phyloP scores from a whole-genome alignment of 371 early-diverging fungal genomes.

The Rhizopus arrhizus region DNA sequence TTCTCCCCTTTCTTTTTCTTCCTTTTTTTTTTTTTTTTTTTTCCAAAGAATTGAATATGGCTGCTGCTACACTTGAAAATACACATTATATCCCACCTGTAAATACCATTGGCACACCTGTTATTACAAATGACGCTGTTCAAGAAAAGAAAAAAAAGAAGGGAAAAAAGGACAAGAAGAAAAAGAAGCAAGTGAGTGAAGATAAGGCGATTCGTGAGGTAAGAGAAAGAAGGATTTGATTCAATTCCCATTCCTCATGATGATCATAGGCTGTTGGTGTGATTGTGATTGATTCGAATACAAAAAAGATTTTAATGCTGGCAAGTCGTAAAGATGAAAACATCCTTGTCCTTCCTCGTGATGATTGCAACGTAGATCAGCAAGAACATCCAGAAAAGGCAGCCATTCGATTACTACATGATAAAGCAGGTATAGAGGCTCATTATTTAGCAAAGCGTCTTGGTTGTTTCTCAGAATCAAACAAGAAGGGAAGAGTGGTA shows the following conservation, averaged over 20 bases:
- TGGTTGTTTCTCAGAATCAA: constrained; percentile 44
- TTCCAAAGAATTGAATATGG: constrained; percentile 9
- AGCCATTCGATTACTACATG: constrained; percentile 40
- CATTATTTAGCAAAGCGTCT: constrained; percentile 25
- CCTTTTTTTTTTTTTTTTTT: constrained; percentile 1
- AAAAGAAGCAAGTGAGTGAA: background rate
- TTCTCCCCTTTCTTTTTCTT: background rate
- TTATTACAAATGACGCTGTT: constrained; percentile 4
- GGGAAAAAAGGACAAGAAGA: constrained; percentile 3
- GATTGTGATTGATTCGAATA: constrained; percentile 34
- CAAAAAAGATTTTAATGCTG: constrained; percentile 36
- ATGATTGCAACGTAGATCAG: constrained; percentile 29
- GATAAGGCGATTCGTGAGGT: constrained; percentile 28
- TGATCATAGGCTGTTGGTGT: constrained; percentile 39
- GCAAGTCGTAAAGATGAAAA: constrained; percentile 42
- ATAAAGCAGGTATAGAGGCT: constrained; percentile 36
- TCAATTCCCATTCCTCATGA: background rate
- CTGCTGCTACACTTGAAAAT: constrained; percentile 12
- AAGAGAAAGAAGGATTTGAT: background rate
- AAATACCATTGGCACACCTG: constrained; percentile 11
- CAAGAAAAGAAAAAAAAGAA: constrained; percentile 11
- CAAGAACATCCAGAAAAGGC: constrained; percentile 39
- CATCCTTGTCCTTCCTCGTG: constrained; percentile 42
- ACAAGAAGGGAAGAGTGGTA: constrained; percentile 45
- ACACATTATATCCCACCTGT: background rate